Conservation (phyloP, 371 early-diverging fungal species). For the Syncephalis plumigaleata region DNA sequence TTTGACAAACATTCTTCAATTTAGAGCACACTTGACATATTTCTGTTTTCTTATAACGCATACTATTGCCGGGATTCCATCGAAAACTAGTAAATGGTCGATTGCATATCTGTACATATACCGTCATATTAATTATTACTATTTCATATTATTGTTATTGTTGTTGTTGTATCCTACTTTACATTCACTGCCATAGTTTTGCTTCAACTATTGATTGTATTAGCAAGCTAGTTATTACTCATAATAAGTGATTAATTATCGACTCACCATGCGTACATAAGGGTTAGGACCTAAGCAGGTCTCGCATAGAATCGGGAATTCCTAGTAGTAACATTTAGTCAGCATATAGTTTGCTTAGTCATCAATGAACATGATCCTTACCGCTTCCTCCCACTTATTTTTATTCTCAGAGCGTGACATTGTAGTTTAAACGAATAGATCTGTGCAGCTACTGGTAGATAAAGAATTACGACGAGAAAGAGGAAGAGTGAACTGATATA, state of each 20-base stretch:
- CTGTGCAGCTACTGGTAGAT: too few species aligned
- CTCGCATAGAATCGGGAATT: slow-evolving; percentile 84
- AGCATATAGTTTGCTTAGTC: neutral
- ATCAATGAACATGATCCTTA: neutral
- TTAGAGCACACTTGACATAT: slow-evolving; percentile 94
- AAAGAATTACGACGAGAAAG: too few species aligned
- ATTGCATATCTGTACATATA: slow-evolving; percentile 43
- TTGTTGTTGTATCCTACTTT: slow-evolving; percentile 53
- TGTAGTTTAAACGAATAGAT: too few species aligned
- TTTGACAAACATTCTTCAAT: slow-evolving; percentile 94
- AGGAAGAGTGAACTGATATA: too few species aligned
- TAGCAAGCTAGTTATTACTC: neutral
- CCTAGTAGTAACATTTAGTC: slow-evolving; percentile 18
- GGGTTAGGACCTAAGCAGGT: slow-evolving; percentile 95
- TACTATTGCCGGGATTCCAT: slow-evolving; percentile 88
- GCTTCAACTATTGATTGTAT: slow-evolving; percentile 38
- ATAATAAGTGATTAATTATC: too few species aligned
- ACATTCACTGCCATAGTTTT: slow-evolving; percentile 78
- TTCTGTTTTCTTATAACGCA: slow-evolving; percentile 93
- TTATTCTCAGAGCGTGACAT: neutral
- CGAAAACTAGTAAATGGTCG: slow-evolving; percentile 93
- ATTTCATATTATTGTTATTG: too few species aligned
- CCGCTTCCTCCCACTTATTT: slow-evolving; percentile 1
- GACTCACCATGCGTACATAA: slow-evolving; percentile 84
- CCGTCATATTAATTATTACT: neutral